Base-by-base conservation (phyloP, 257 asterid genomes). In the Striga asiatica region DNA sequence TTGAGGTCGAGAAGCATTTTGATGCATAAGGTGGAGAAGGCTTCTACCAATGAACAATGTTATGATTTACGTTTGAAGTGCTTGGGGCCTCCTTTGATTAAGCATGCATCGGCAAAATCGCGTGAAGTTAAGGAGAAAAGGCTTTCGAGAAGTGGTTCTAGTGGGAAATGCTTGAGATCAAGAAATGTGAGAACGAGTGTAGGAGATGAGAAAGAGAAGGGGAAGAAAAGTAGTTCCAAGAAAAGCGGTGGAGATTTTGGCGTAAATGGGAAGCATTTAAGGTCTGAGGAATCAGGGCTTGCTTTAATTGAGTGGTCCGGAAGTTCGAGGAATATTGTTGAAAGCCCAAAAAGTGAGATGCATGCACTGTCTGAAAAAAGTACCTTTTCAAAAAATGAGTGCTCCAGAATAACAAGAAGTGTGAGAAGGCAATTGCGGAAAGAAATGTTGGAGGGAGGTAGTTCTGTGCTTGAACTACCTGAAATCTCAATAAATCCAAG, bases 1-100 rank as follows among this genome's bases (percentile, higher is more conserved):
- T 50, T 69, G 50, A 71, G 81, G 54, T 73, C 79, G 19, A 64
- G 72, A 48, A 59, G 60, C 28, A 60, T 66, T 8, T 37, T 34
- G 25, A 66, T 66, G 76, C 69, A 47, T 41, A 57, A 16, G 16
- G 42, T 37, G 8, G 56, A 17, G 34, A 70, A 24, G 25, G 64
- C 12, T 19, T 37, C 5, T 18, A 24, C 32, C 32, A 46, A 42
- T 60, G 32, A 50, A 38, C 57, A 32, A 6, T 37, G 48, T 37
- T 52, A 46, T 13, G 66, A 17, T 37, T 62, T 45, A 2, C 38
- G 64, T 42, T 1, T 16, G 5, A 62, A 61, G 59, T 31, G 70
- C 37, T 35, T 53, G 34, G 66, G 65, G 54, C 60, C 67, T 41
- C 43, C 67, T 60, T 28, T 2, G 19, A 14, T 50, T 23, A 43